Percentiles rank a stretch among this genome's conserved stretches.
These are phyloP conservation scores for Aegilops longissima DNA, from an alignment of 176 grass and related monocot genomes.

Conservation along the genomic window DNA sequence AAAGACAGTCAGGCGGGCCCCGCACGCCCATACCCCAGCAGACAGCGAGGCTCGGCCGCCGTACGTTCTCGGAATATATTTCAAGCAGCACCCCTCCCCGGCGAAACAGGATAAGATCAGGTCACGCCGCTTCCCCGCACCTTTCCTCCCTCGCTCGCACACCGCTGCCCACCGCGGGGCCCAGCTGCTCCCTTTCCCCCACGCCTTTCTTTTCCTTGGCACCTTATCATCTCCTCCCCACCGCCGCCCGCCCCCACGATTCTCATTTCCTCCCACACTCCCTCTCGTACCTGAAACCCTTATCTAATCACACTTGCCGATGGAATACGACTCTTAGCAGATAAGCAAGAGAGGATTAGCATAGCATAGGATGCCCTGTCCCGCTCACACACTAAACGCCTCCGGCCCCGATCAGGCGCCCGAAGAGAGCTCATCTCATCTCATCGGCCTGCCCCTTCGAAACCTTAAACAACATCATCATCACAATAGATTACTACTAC, in stretches of 20 bases:
- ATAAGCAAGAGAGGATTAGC: constrained; percentile 22
- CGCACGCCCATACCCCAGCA: too few species aligned
- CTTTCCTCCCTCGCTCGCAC: not conserved
- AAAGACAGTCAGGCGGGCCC: too few species aligned
- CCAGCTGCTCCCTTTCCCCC: not conserved
- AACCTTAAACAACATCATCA: constrained; percentile 20
- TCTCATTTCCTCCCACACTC: not conserved
- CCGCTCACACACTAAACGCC: not conserved
- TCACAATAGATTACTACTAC: not conserved
- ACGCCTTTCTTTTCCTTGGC: not conserved
- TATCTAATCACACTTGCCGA: constrained; percentile 23
- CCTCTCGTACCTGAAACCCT: constrained; percentile 20
- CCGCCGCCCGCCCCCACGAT: not conserved
- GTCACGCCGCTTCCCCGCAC: not conserved
- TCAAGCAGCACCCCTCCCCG: not conserved
- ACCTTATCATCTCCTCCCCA: constrained; percentile 19
- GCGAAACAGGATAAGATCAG: constrained; percentile 33
- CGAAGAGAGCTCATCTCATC: not conserved
- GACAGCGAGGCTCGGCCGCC: too few species aligned
- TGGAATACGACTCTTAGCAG: not conserved
- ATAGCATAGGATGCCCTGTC: constrained; percentile 30
- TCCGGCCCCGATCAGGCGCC: not conserved
- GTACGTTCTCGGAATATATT: not conserved
- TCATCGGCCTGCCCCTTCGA: not conserved
- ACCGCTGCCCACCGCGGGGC: not conserved